Percentiles rank a stretch among this genome's conserved stretches.
Conservation (phyloP, 148 eudicot genomes). For the Silene conica region DNA sequence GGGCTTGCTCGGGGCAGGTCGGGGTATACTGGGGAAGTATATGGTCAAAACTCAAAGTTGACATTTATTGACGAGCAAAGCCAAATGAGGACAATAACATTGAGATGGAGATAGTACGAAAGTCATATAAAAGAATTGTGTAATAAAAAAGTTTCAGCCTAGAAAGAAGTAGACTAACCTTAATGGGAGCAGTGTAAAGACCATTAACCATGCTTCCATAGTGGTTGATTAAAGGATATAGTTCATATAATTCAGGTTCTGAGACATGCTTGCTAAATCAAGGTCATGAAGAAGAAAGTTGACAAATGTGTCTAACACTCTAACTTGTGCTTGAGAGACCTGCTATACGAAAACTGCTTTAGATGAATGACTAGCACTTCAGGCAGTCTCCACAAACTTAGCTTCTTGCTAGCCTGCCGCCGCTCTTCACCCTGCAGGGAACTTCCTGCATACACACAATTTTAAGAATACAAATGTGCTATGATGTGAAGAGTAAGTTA, state of each 20-base stretch:
- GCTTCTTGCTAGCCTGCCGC: slow-evolving; percentile 97
- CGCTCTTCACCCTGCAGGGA: slow-evolving; percentile 83
- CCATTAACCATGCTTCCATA: slow-evolving; percentile 97
- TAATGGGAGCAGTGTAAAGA: slow-evolving; percentile 88
- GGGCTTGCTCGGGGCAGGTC: neutral
- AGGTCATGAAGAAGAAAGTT: slow-evolving; percentile 84
- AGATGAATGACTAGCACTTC: slow-evolving; percentile 91
- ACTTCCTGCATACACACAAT: slow-evolving; percentile 47
- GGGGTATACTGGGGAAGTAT: neutral
- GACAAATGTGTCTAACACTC: slow-evolving; percentile 87
- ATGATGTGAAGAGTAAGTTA: neutral
- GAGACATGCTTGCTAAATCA: slow-evolving; percentile 80
- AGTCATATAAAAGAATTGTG: neutral
- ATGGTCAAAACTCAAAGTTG: neutral
- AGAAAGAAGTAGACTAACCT: slow-evolving; percentile 49
- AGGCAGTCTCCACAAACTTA: slow-evolving; percentile 97
- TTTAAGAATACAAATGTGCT: slow-evolving; percentile 10
- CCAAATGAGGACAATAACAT: neutral
- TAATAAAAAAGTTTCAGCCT: neutral
- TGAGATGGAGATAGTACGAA: neutral
- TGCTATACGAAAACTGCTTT: slow-evolving; percentile 87
- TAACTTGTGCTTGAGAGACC: slow-evolving; percentile 85
- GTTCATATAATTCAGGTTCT: slow-evolving; percentile 70
- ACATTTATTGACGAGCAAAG: too few relatives aligned
- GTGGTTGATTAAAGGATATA: slow-evolving; percentile 89